These are phyloP conservation scores for Kodamaea fukazawae DNA, from an alignment of 805 yeast species.

Conservation along the genomic window DNA sequence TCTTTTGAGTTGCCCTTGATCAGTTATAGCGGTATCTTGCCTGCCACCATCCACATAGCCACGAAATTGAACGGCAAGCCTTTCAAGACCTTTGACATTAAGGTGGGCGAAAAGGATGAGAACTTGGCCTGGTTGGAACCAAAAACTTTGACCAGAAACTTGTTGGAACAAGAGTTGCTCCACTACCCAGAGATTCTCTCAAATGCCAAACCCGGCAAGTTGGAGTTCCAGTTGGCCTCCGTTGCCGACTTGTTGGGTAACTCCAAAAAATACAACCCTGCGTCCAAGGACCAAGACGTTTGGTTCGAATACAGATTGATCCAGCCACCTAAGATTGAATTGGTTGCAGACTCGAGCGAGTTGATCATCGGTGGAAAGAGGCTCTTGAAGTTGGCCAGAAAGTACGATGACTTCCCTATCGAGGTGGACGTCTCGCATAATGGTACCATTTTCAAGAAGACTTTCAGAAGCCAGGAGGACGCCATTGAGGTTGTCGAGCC, in stretches of 20 bases:
- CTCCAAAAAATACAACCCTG: conserved; percentile 32
- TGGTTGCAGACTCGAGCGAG: conserved; percentile 21
- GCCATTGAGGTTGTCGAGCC: conserved; percentile 48
- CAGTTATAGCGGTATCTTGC: conserved; percentile 72
- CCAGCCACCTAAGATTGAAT: conserved; percentile 22
- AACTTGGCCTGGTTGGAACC: conserved; percentile 32
- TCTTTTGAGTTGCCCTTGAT: conserved; percentile 43
- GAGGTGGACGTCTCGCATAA: conserved; percentile 22
- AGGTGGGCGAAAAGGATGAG: conserved; percentile 25
- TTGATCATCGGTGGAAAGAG: conserved; percentile 24
- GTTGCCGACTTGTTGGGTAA: conserved; percentile 36
- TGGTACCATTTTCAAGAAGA: conserved; percentile 15
- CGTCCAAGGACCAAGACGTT: conserved; percentile 36
- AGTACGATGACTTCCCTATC: conserved; percentile 47
- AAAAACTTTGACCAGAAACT: conserved; percentile 27
- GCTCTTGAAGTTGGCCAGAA: conserved; percentile 7
- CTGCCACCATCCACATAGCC: conserved; percentile 37
- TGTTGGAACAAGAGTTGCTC: conserved; percentile 35
- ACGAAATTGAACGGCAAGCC: conserved; percentile 25
- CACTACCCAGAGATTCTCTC: conserved; percentile 23
- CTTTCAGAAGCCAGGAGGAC: conserved; percentile 24
- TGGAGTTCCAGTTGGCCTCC: conserved; percentile 35
- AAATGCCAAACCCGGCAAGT: conserved; percentile 17
- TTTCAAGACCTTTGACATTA: conserved; percentile 22
- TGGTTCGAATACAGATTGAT: conserved; percentile 28